Conservation (phyloP, 192 early-diverging fungal species). For the Kappamyces sp. region DNA sequence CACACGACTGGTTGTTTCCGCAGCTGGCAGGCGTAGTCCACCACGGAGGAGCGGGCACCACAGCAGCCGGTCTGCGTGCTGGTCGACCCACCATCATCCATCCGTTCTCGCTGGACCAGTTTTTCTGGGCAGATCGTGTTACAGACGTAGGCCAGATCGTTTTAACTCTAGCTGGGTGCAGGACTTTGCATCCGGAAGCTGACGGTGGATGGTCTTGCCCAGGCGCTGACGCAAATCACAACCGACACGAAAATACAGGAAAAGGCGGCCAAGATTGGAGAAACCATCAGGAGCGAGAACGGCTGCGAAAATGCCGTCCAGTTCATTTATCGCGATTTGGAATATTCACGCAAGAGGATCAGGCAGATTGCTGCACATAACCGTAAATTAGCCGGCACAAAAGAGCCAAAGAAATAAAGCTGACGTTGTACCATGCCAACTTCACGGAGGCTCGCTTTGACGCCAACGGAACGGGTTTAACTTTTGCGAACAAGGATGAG, state of each 20-base stretch:
- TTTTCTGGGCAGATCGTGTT: constrained; percentile 66
- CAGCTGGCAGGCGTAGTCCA: constrained; percentile 59
- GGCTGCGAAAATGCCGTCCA: constrained; percentile 54
- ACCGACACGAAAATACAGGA: constrained; percentile 51
- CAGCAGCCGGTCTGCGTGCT: constrained; percentile 64
- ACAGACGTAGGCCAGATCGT: constrained; percentile 33
- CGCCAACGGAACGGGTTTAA: no score
- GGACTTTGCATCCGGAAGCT: constrained; percentile 55
- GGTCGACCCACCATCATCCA: constrained; percentile 66
- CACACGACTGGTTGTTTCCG: constrained; percentile 76
- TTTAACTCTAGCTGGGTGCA: constrained; percentile 40
- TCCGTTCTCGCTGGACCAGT: constrained; percentile 54
- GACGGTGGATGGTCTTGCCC: constrained; percentile 43
- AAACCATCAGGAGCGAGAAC: constrained; percentile 51
- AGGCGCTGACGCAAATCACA: constrained; percentile 41
- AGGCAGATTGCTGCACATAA: no score
- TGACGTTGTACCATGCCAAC: no score
- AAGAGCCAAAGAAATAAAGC: no score
- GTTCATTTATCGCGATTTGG: constrained; percentile 58
- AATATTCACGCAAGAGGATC: no score
- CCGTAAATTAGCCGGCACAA: no score
- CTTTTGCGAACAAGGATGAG: no score
- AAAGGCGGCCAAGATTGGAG: constrained; percentile 40
- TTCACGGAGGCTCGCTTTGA: no score
- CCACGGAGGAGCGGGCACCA: constrained; percentile 75